Percentiles rank a stretch among this genome's conserved stretches.
Evolutionary conservation across 1,284 basidiomycete genomes (phyloP).

Genomic region (Apiotrichum gracile): DNA sequence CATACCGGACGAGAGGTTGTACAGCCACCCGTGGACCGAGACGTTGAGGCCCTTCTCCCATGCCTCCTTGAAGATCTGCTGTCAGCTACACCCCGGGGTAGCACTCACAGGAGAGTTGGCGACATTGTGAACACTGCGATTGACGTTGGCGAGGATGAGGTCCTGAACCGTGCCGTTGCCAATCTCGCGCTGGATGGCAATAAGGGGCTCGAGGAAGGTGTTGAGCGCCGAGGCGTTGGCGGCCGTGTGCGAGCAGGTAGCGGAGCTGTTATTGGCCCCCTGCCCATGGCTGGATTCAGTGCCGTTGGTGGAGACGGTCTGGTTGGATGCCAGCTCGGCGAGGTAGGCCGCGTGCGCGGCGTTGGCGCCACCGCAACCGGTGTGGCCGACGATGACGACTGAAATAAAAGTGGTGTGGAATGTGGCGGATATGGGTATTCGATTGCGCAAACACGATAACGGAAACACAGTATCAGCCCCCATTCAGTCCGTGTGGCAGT

Average conservation of each 20-base stretch:
- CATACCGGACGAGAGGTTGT: constrained; percentile 63
- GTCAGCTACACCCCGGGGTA: neutral
- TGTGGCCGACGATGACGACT: constrained; percentile 79
- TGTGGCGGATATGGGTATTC: neutral
- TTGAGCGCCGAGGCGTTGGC: constrained; percentile 52
- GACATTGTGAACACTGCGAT: constrained; percentile 66
- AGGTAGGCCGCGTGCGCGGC: constrained; percentile 52
- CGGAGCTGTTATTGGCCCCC: constrained; percentile 62
- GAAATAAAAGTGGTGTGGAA: constrained; percentile 12
- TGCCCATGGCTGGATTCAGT: constrained; percentile 6
- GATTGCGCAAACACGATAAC: too few relatives aligned
- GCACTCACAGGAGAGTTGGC: constrained; percentile 35
- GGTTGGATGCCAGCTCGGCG: neutral
- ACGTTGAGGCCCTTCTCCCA: constrained; percentile 63
- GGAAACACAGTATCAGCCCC: neutral
- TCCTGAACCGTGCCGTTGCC: constrained; percentile 50
- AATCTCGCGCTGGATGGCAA: constrained; percentile 55
- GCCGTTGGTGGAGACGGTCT: constrained; percentile 1
- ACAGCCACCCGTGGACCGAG: constrained; percentile 76
- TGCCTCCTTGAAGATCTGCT: constrained; percentile 57
- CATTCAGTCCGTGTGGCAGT: neutral
- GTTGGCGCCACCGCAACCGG: constrained; percentile 67
- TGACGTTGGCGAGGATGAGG: constrained; percentile 72
- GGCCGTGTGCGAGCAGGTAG: constrained; percentile 21
- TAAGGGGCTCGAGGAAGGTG: constrained; percentile 69